Conservation (phyloP, 202 grass and related monocot genomes). For the Eragrostis tef region DNA sequence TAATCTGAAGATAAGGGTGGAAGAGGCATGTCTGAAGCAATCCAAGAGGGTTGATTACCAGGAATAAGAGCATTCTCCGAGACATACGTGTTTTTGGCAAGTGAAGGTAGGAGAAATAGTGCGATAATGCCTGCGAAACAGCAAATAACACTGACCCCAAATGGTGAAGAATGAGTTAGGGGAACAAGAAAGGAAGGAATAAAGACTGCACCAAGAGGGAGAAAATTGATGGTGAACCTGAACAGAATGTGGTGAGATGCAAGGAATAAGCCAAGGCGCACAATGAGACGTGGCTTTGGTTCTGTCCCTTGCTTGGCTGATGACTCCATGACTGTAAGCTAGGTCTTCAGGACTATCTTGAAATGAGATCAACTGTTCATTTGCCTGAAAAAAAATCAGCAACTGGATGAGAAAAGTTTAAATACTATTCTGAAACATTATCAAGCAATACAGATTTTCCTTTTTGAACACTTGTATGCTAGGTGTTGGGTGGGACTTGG, state of each 20-base stretch:
- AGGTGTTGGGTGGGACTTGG: background rate
- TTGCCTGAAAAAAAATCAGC: slow-evolving; percentile 7
- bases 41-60: slow-evolving; percentile 45
- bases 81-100: slow-evolving; percentile 92
- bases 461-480: background rate
- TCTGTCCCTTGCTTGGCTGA: slow-evolving; percentile 25
- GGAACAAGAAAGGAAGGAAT: slow-evolving; percentile 24
- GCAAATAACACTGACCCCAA: slow-evolving; percentile 58
- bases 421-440: background rate
- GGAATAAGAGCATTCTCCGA: slow-evolving; percentile 98
- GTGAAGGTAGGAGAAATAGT: slow-evolving; percentile 70
- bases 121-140: slow-evolving; percentile 64
- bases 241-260: slow-evolving; percentile 81
- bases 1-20: background rate
- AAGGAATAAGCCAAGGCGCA: slow-evolving; percentile 74
- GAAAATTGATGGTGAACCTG: slow-evolving; percentile 54
- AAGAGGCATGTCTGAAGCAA: background rate
- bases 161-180: slow-evolving; percentile 28
- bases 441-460: background rate
- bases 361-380: slow-evolving; percentile 23
- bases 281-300: slow-evolving; percentile 77
- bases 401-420: background rate
- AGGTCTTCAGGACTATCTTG: background rate
- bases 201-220: slow-evolving; percentile 7
- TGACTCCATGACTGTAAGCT: slow-evolving; percentile 34